Evolutionary conservation across 331 rosid genomes (phyloP).

Genomic region (Cydonia oblonga): DNA sequence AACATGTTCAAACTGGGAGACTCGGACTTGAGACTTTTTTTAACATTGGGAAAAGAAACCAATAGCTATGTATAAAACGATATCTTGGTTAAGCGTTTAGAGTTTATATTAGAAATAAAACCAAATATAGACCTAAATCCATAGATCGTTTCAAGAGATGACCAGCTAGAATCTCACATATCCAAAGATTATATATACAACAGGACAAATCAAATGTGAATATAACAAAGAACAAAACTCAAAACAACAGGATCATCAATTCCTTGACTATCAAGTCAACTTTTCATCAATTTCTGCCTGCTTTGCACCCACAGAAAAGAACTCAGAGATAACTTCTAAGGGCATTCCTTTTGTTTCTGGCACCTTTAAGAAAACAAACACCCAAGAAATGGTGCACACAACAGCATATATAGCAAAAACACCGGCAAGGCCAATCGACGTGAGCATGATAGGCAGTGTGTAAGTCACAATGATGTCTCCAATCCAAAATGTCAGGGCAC

Average conservation of each 20-base stretch:
- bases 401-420: conserved; percentile 17
- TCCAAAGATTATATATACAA: not conserved
- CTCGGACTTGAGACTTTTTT: not conserved
- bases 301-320: conserved; percentile 20
- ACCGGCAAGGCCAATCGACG: conserved; percentile 15
- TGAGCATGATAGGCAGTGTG: conserved; percentile 19
- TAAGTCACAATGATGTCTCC: conserved; percentile 22
- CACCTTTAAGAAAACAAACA: conserved; percentile 18
- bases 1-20: not conserved
- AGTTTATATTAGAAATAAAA: too few relatives aligned
- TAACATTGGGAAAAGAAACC: too few relatives aligned
- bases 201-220: not conserved
- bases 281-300: conserved; percentile 1
- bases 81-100: not conserved
- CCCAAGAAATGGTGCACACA: conserved; percentile 16
- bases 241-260: not conserved
- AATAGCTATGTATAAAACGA: not conserved
- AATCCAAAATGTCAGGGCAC: conserved; percentile 19
- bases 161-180: not conserved
- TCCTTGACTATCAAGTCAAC: not conserved
- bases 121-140: not conserved
- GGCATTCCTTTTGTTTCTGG: conserved; percentile 27
- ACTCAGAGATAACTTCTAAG: conserved; percentile 21
- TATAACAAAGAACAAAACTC: not conserved
- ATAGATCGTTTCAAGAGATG: not conserved